phyloP scores from a whole-genome alignment of 306 rosid species.

The Acmispon strigosus region DNA sequence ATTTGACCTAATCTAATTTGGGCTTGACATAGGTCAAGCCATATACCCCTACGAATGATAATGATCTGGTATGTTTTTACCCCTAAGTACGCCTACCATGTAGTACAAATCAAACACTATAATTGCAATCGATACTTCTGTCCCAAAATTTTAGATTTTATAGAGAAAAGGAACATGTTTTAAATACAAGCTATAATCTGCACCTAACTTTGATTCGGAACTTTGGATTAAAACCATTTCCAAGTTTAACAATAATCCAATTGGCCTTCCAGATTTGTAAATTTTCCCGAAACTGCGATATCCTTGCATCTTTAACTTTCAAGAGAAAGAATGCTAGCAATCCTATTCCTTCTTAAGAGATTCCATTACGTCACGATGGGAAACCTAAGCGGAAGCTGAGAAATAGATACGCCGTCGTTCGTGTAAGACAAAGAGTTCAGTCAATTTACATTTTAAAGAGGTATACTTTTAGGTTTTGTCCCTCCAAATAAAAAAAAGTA shows the following conservation, averaged over 20 bases:
- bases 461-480: no score
- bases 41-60: no score
- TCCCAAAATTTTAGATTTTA: no score
- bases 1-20: no score
- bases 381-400: conserved; percentile 1
- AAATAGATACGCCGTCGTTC: not conserved
- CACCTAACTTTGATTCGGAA: not conserved
- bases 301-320: not conserved
- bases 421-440: not conserved
- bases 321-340: not conserved
- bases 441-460: not conserved
- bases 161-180: no score
- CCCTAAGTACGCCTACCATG: no score
- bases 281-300: not conserved
- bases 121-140: no score
- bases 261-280: not conserved
- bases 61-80: no score
- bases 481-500: no score
- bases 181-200: not conserved
- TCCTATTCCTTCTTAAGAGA: conserved; percentile 13
- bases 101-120: no score
- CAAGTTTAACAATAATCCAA: not conserved
- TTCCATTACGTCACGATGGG: conserved; percentile 51
- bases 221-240: not conserved
- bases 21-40: no score